Percentiles rank a stretch among this genome's conserved stretches.
These are phyloP conservation scores for Lagerstroemia speciosa DNA, from an alignment of 345 rosid species.

Conservation along the genomic window DNA sequence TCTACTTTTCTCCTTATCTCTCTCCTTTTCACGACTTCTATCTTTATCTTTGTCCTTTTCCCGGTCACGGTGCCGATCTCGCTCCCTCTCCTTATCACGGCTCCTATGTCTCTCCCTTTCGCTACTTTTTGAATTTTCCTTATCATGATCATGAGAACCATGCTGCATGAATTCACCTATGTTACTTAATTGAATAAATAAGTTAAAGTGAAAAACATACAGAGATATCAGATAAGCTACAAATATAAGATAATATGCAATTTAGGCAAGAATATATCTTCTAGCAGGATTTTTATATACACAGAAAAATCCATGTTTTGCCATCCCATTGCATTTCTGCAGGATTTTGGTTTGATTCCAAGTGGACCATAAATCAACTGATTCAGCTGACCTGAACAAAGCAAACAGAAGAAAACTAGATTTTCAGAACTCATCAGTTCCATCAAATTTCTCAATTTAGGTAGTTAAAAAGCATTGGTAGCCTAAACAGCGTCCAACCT, in stretches of 20 bases:
- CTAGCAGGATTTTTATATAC: too few species aligned
- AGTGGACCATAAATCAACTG: background rate
- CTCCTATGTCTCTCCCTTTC: conserved; percentile 50
- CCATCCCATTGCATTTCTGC: too few species aligned
- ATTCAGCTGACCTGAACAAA: background rate
- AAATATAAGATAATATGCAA: background rate
- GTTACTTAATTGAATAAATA: background rate
- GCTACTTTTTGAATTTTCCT: conserved; percentile 50
- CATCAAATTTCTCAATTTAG: background rate
- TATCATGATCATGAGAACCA: conserved; percentile 47
- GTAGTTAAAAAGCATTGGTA: too few species aligned
- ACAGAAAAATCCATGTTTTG: background rate
- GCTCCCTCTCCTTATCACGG: conserved; percentile 21
- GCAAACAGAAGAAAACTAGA: background rate
- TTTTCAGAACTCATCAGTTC: background rate
- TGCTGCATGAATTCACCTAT: conserved; percentile 25
- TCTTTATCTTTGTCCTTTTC: conserved; percentile 22
- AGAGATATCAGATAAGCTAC: background rate
- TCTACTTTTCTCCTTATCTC: conserved; percentile 13
- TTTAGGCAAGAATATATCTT: background rate
- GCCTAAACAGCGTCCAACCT: background rate
- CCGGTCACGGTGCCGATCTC: conserved; percentile 20
- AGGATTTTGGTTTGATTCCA: too few species aligned
- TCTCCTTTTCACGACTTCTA: conserved; percentile 19
- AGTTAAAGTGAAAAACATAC: background rate